These are phyloP conservation scores for Ailanthus altissimus DNA, from an alignment of 345 rosid species.

Conservation along the genomic window DNA sequence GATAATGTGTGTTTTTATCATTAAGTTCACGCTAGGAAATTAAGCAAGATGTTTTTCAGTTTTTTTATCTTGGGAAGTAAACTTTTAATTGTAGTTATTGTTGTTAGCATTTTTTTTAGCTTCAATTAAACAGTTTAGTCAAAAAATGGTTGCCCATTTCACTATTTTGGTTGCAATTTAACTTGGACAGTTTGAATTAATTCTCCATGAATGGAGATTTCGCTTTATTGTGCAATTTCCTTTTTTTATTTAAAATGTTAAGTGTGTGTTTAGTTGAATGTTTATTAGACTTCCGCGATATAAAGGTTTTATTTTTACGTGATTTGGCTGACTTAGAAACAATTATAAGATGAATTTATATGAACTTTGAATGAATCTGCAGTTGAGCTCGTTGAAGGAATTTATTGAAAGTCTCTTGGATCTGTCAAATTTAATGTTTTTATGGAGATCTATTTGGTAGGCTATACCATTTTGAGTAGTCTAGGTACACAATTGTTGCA, in stretches of 20 bases:
- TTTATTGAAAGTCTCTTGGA: not conserved
- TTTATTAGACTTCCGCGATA: not conserved
- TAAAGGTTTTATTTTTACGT: not conserved
- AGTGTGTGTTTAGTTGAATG: not conserved
- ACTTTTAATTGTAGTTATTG: no score
- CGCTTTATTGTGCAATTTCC: not conserved
- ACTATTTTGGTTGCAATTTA: not conserved
- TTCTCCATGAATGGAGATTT: not conserved
- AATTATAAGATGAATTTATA: not conserved
- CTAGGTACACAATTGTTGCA: not conserved
- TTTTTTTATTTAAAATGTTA: not conserved
- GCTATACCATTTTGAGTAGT: not conserved
- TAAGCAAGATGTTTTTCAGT: no score
- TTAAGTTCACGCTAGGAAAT: no score
- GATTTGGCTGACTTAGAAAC: not conserved
- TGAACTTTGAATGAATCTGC: not conserved
- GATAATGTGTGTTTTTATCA: no score
- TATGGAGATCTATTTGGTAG: slow-evolving; percentile 4
- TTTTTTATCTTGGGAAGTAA: no score
- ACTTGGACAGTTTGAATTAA: not conserved
- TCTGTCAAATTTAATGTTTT: not conserved
- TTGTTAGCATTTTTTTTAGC: not conserved
- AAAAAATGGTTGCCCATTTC: not conserved
- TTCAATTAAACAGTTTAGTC: not conserved
- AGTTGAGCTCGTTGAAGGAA: not conserved